Evolutionary conservation across 257 asterid species (phyloP), one percentile per base, ranked within the genome.

Genomic region (Avicennia marina): DNA sequence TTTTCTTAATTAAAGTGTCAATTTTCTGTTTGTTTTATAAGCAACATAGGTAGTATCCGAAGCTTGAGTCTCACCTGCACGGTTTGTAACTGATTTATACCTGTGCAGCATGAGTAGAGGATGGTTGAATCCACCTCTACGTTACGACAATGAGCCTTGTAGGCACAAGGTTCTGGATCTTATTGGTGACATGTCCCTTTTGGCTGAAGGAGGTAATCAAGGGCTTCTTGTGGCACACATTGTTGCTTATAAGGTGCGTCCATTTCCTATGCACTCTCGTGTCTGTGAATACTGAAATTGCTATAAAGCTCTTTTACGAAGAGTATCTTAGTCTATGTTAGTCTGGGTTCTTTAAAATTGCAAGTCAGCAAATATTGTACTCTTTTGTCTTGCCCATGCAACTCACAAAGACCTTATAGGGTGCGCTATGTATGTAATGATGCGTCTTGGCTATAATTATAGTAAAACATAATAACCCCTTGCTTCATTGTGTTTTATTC

Each of bases 91-190:
- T 27, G 36, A 46, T 32, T n/a, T n/a, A n/a, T n/a, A n/a, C n/a
- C 17, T 55, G 43, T 62, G 62, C 76, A 87, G 98, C 75, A 66
- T 53, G 58, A 79, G 52, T 50, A 71, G 64, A 66, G 98, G 97
- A 56, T 91, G 95, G 98, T 55, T 91, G 75, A 91, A 88, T 62
- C 95, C 95, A 60, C 98, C 98, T 0, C 76, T 91, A 60, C 94
- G 75, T 53, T 85, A 74, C 58, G 61, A 51, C 19, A 79, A 91
- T 19, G 98, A 91, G 76, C 94, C 98, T 39, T 88, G 98, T 70
- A 81, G 98, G 60, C 98, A 91, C 69, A 91, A 91, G 83, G 86
- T 81, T 64, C 74, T 91, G 64, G 98, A 91, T 81, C 87, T 91
- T 69, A 88, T 91, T 62, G 98, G 98, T 26, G 98, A 91, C 58